Base-by-base conservation (phyloP, 1,139 yeast species). In the Candida neerlandica region DNA sequence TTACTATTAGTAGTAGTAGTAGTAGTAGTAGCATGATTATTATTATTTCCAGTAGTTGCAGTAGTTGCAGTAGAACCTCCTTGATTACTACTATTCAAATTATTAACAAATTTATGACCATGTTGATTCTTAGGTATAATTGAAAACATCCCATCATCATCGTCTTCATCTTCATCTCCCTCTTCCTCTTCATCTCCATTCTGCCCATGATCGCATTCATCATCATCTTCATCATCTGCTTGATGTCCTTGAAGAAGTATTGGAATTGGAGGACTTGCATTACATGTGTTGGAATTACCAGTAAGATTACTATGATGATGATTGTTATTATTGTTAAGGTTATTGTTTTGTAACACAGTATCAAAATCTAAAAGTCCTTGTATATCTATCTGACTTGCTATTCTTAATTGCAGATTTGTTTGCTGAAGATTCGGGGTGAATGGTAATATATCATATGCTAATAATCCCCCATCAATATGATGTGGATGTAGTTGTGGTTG, bases 1-100 rank as follows among this genome's bases (percentile, higher is more conserved):
- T 65, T 71, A 49, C 59, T 63, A 45, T 63, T 62, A 46, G 26
- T 46, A 9, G 29, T 19, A 49, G 59, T 63, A 44, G 63, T 62
- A 45, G 16, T 43, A 9, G 33, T 10, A 44, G 3, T 50, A 53
- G 38, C 11, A 16, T 19, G 5, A 9, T 41, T 55, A 12, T 58
- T 49, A 4, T 59, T 41, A 4, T 61, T 55, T 14, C 58, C 53
- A 14, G 19, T 4, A 32, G 6, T 32, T 16, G 16, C 12, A 19
- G n/a, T 35, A n/a, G n/a, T n/a, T n/a, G n/a, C n/a, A n/a, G n/a
- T n/a, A n/a, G n/a, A n/a, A n/a, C n/a, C n/a, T n/a, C n/a, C n/a
- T n/a, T n/a, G n/a, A n/a, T n/a, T n/a, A n/a, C n/a, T n/a, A n/a
- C n/a, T n/a, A 35, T 35, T n/a, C 12, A 35, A 35, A 15, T 18